Evolutionary conservation across 1,284 basidiomycete genomes (phyloP), one percentile per base, ranked within the genome.

Genomic region (Fomitopsis schrenkii): DNA sequence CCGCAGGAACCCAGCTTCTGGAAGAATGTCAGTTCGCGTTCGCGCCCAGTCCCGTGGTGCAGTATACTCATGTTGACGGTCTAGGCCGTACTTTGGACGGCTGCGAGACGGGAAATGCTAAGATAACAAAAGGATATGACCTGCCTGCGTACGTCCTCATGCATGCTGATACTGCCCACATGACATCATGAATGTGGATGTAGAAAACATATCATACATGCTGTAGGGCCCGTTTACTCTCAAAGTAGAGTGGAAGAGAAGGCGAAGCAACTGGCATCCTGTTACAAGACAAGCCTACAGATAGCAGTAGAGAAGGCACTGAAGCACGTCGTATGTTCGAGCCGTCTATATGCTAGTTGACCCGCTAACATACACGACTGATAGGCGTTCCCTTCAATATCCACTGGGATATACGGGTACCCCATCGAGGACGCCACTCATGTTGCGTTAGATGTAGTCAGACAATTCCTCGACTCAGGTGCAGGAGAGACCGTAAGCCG

Each of bases 191-290:
- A 15, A 35, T 35, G 40, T 17, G 19, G 22, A 10, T 28, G 68
- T 77, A 83, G 90, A 19, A 85, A 83, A 60, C 81, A 88, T 64
- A 80, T 98, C 60, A 93, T 97, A 19, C 97, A 98, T 70, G 88
- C 97, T 1, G 95, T 97, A 28, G 96, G 96, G 10, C 95, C 95
- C 0, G 74, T 95, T 2, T 97, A 94, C 71, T 79, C 78, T 0
- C 59, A 66, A 0, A 64, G 66, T 1, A 71, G 80, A 1, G 73
- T 70, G 2, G 79, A 82, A 17, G 70, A 74, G 48, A 83, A 83
- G 55, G 84, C 84, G 7, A 66, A 73, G 59, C 79, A 83, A 62
- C 82, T 98, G 3, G 77, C 80, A 5, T 89, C 87, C 15, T 95
- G 93, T 72, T 97, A 97, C 71, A 74, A 71, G 58, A 83, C 74